Evolutionary conservation across 2,329 filamentous ascomycete genomes (phyloP).

Genomic region (Talaromyces sp.): DNA sequence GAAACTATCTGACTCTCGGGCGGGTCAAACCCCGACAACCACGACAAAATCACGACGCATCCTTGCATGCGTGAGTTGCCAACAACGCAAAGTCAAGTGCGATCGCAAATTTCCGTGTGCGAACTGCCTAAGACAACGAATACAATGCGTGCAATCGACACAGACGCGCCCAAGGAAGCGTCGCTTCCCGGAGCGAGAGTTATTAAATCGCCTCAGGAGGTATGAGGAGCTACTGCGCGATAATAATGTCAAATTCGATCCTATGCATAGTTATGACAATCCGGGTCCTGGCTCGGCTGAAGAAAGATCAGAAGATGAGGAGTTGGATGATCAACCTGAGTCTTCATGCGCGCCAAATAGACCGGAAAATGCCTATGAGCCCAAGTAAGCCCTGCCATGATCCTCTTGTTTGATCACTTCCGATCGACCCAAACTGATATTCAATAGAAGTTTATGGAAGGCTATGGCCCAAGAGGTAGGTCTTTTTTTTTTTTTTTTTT

Average conservation of each 20-base stretch:
- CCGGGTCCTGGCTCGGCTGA: background rate
- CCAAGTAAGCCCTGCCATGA: slow-evolving; percentile 16
- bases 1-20: background rate
- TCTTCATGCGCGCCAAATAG: slow-evolving; percentile 5
- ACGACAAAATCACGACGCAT: slow-evolving; percentile 16
- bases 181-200: slow-evolving; percentile 69
- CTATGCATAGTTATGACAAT: slow-evolving; percentile 50
- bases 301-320: background rate
- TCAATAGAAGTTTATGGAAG: slow-evolving; percentile 50
- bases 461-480: slow-evolving; percentile 49
- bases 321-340: background rate
- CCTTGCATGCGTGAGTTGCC: slow-evolving; percentile 67
- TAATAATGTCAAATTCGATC: slow-evolving; percentile 70
- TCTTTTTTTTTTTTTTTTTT: background rate
- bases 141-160: slow-evolving; percentile 57
- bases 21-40: background rate
- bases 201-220: slow-evolving; percentile 68
- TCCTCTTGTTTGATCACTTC: slow-evolving; percentile 4
- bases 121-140: slow-evolving; percentile 66
- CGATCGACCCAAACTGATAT: background rate
- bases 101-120: slow-evolving; percentile 72
- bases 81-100: slow-evolving; percentile 75
- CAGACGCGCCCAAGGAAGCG: slow-evolving; percentile 56
- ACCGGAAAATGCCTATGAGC: slow-evolving; percentile 7
- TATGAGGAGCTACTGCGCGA: slow-evolving; percentile 69